Percentiles rank a stretch among this genome's conserved stretches.
Evolutionary conservation across 495 filamentous ascomycete genomes (phyloP).

Genomic region (Zalerion maritima): DNA sequence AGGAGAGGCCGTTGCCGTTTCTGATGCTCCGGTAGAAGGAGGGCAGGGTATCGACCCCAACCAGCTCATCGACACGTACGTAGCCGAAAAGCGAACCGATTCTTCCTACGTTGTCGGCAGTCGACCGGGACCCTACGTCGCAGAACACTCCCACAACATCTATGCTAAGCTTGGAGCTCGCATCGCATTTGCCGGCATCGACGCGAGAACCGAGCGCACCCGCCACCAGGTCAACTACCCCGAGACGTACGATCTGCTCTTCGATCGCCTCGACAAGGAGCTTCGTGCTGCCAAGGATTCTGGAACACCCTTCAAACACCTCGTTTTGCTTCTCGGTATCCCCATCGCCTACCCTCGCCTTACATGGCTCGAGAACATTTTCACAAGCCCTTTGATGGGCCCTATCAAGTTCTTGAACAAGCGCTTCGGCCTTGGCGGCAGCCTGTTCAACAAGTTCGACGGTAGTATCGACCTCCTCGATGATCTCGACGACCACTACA

Average conservation of each 20-base stretch:
- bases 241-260: constrained; percentile 78
- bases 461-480: constrained; percentile 81
- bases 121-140: constrained; percentile 64
- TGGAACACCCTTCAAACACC: constrained; percentile 53
- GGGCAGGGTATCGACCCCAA: constrained; percentile 45
- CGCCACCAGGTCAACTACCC: constrained; percentile 82
- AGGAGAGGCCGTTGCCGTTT: constrained; percentile 19
- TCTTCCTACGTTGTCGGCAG: constrained; percentile 67
- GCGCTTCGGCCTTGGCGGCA: constrained; percentile 69
- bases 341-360: constrained; percentile 91
- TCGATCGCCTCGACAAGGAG: constrained; percentile 50
- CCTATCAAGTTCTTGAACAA: constrained; percentile 82
- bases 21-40: constrained; percentile 15
- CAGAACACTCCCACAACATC: constrained; percentile 64
- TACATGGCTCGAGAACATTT: constrained; percentile 83
- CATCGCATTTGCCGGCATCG: constrained; percentile 76
- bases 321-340: constrained; percentile 77
- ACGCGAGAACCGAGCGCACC: constrained; percentile 84
- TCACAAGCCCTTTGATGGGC: constrained; percentile 67
- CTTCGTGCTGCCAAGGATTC: constrained; percentile 37
- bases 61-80: constrained; percentile 54
- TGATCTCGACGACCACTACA: constrained; percentile 92
- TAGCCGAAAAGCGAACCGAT: constrained; percentile 41
- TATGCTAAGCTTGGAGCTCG: constrained; percentile 72
- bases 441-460: constrained; percentile 86